Evolutionary conservation across 495 filamentous ascomycete species (phyloP).

Genomic region (Penicillium chermesinum): DNA sequence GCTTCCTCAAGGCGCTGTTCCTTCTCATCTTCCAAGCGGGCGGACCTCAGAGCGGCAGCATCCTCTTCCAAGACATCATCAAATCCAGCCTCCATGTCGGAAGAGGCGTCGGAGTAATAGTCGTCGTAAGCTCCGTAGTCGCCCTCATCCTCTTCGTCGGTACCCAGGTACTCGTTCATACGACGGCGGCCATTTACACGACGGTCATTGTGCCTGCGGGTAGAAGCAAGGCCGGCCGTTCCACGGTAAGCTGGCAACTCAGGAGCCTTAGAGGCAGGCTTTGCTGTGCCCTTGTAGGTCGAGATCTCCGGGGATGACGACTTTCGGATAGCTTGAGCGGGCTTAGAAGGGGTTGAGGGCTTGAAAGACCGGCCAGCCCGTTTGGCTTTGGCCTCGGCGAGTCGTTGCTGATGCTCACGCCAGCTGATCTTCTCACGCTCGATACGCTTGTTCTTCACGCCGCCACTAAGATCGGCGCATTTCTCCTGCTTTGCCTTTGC

Average conservation of each 20-base stretch:
- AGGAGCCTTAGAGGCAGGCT: constrained; percentile 29
- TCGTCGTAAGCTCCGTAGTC: constrained; percentile 49
- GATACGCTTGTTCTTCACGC: constrained; percentile 33
- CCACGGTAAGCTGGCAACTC: constrained; percentile 51
- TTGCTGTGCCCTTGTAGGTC: constrained; percentile 50
- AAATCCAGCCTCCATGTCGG: constrained; percentile 63
- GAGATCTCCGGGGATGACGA: constrained; percentile 18
- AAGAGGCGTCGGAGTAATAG: constrained; percentile 51
- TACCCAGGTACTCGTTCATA: constrained; percentile 44
- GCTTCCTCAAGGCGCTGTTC: constrained; percentile 49
- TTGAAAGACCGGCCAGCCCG: constrained; percentile 22
- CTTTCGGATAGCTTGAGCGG: background rate
- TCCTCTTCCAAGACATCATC: constrained; percentile 59
- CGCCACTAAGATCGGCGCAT: constrained; percentile 31
- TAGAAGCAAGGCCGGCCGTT: constrained; percentile 38
- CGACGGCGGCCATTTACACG: constrained; percentile 32
- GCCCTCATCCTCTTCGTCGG: constrained; percentile 45
- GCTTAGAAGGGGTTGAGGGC: background rate
- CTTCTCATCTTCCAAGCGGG: constrained; percentile 56
- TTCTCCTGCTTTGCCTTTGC: constrained; percentile 35
- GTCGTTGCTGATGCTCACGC: constrained; percentile 35
- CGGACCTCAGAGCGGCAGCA: constrained; percentile 40
- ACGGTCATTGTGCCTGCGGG: constrained; percentile 28
- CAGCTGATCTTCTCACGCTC: constrained; percentile 39
- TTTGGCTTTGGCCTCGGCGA: constrained; percentile 31